phyloP scores from a whole-genome alignment of 805 yeast genomes.

The Pichia phayaonensis region DNA sequence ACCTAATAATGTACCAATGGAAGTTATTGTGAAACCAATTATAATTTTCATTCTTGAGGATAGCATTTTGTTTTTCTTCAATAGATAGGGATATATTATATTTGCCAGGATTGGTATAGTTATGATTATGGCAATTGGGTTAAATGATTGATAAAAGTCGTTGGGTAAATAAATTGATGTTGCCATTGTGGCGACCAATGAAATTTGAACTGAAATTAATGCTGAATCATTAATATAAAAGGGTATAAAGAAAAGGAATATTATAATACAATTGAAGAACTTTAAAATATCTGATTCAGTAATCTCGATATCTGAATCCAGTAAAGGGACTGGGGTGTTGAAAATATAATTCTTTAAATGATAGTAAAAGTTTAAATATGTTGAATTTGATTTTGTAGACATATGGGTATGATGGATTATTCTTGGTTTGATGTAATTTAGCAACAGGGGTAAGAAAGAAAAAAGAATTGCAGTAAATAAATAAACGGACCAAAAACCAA shows the following conservation, averaged over 20 bases:
- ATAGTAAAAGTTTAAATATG: conserved; percentile 16
- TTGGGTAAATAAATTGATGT: conserved; percentile 44
- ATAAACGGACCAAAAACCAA: conserved; percentile 47
- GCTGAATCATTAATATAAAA: conserved; percentile 39
- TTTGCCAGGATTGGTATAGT: conserved; percentile 43
- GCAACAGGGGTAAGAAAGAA: conserved; percentile 38
- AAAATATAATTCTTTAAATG: conserved; percentile 1
- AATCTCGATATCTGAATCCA: conserved; percentile 4
- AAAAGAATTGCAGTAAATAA: conserved; percentile 47
- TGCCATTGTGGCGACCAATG: conserved; percentile 45
- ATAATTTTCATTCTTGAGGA: conserved; percentile 38
- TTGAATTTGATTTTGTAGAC: background rate
- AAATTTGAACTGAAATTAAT: conserved; percentile 38
- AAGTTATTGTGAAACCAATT: conserved; percentile 40
- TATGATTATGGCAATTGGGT: conserved; percentile 44
- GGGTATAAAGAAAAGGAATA: conserved; percentile 36
- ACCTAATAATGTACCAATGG: conserved; percentile 40
- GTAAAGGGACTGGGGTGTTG: background rate
- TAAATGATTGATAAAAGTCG: conserved; percentile 46
- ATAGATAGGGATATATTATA: conserved; percentile 37
- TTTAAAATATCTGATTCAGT: conserved; percentile 35
- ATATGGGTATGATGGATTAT: conserved; percentile 22
- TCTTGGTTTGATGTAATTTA: conserved; percentile 30
- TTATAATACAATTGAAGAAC: conserved; percentile 37
- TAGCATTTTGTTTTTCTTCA: conserved; percentile 33